Evolutionary conservation across 768 basidiomycete species (phyloP), one percentile per base, ranked within the genome.

Genomic region (Paxillus involutus): DNA sequence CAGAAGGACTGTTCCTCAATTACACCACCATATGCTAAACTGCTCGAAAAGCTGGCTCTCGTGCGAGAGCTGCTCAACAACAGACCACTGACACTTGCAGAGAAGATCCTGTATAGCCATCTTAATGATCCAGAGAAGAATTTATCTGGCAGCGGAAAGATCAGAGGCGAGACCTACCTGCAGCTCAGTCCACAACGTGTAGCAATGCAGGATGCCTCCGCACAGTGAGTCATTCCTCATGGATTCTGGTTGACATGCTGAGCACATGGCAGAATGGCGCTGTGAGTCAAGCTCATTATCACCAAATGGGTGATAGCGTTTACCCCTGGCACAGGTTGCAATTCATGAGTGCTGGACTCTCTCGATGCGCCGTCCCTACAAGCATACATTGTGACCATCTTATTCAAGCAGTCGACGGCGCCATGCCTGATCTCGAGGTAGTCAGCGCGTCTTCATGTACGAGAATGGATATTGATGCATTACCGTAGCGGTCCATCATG

Each of bases 361-460:
- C 84, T 24, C 80, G 80, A 57, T 90, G 88, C 63, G 90, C 91
- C 14, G 96, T 98, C 1, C 90, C 90, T 32, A 82, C 88, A 7
- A 91, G 90, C 58, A 97, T 99, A 58, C 97, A 99, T 71, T 99
- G 97, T 64, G 97, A 99, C 67, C 97, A 99, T 73, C 80, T 99
- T 43, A 98, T 99, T 53, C 93, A 94, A 71, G 97, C 97, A 16
- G 77, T 81, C n/a, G 82, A 88, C 50, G 96, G 96, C 3, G 97
- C 95, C 3, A 81, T 87, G 40, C 72, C 82, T 3, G 97, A 99
- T 66, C 75, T 99, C 54, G 77, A 92, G 82, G 92, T 91, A 62
- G 13, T 52, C 46, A 16, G 9, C 55, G 21, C 10, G 17, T 21
- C 44, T 39, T 14, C 44, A 4, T 59, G 26, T 41, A 37, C 12